Evolutionary conservation across 2,329 filamentous ascomycete species (phyloP).

Genomic region (Zymoseptoria ardabiliae): DNA sequence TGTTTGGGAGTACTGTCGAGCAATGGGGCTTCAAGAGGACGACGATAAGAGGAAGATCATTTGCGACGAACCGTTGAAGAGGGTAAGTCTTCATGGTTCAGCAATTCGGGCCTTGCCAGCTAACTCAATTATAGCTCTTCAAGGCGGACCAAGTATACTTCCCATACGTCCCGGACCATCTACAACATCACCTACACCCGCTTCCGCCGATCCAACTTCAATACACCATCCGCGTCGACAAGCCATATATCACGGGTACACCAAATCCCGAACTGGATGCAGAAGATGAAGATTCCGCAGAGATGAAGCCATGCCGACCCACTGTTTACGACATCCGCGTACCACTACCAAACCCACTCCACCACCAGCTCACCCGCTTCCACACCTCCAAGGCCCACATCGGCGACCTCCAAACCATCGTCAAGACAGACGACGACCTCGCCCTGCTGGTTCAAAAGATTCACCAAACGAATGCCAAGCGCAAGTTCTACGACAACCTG

Average conservation of each 20-base stretch:
- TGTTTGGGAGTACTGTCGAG: conserved; percentile 89
- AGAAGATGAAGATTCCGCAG: conserved; percentile 6
- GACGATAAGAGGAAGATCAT: conserved; percentile 90
- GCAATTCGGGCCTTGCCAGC: not conserved
- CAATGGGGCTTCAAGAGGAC: conserved; percentile 81
- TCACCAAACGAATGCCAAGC: conserved; percentile 77
- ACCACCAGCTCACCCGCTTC: conserved; percentile 52
- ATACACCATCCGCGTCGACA: conserved; percentile 90
- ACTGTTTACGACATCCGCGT: conserved; percentile 88
- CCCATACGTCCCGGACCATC: conserved; percentile 72
- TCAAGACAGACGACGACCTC: conserved; percentile 73
- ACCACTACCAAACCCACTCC: conserved; percentile 73
- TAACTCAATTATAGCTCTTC: conserved; percentile 52
- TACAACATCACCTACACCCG: conserved; percentile 62
- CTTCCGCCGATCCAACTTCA: conserved; percentile 74
- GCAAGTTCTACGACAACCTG: conserved; percentile 75
- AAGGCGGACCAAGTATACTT: conserved; percentile 69
- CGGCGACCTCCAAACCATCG: conserved; percentile 67
- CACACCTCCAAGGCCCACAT: conserved; percentile 41
- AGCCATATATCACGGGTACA: conserved; percentile 45
- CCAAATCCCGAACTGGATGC: conserved; percentile 60
- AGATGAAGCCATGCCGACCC: conserved; percentile 49
- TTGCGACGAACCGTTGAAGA: conserved; percentile 75
- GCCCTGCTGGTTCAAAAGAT: conserved; percentile 77
- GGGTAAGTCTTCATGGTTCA: conserved; percentile 46